phyloP scores from a whole-genome alignment of 257 asterid species.

The Prunella vulgaris region DNA sequence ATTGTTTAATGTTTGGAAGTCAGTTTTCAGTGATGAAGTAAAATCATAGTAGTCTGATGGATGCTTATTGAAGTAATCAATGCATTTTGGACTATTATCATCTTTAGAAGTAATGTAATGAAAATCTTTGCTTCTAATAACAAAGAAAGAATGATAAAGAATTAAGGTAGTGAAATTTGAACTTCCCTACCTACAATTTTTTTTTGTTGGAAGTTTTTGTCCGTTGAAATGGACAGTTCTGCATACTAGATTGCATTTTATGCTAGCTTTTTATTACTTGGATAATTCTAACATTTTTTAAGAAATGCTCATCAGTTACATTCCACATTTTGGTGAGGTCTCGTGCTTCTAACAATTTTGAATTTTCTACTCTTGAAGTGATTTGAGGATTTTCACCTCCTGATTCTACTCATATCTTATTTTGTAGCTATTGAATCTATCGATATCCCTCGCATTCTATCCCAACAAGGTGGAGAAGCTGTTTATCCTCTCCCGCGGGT shows the following conservation, averaged over 20 bases:
- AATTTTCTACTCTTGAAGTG: constrained; percentile 1
- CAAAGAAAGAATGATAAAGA: background rate
- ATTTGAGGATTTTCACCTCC: constrained; percentile 6
- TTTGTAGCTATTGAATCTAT: constrained; percentile 86
- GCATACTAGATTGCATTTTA: background rate
- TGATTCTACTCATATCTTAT: constrained; percentile 21
- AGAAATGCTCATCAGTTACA: constrained; percentile 6
- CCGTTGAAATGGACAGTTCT: constrained; percentile 13
- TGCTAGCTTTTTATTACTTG: constrained; percentile 3
- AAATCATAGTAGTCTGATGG: background rate
- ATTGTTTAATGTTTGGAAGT: background rate
- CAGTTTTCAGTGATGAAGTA: background rate
- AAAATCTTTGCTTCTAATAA: background rate
- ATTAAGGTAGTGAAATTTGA: constrained; percentile 1
- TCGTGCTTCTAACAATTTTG: background rate
- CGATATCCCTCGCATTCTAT: constrained; percentile 90
- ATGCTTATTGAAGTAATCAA: constrained; percentile 8
- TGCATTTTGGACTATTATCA: constrained; percentile 1
- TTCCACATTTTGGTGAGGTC: constrained; percentile 12
- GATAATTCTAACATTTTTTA: constrained; percentile 6
- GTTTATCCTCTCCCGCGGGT: constrained; percentile 94
- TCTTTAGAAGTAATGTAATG: background rate
- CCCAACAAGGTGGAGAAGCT: constrained; percentile 99
- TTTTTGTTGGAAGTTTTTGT: background rate
- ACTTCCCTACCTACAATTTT: background rate